Evolutionary conservation across 768 basidiomycete genomes (phyloP), one percentile per base, ranked within the genome.

Genomic region (Asterophora lycoperdoides): DNA sequence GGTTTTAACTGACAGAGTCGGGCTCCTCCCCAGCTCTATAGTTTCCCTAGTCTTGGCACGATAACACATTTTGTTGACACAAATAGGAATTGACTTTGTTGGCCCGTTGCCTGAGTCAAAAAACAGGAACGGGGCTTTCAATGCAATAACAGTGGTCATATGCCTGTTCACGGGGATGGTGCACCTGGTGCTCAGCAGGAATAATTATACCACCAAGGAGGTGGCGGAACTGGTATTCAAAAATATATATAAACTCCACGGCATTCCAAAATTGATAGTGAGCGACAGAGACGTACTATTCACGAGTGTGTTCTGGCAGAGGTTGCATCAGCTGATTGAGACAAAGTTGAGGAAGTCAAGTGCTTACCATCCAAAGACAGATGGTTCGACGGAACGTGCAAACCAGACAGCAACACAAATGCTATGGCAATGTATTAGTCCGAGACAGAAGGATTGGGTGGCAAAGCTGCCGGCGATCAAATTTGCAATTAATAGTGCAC

Each of bases 261-360:
- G 55, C 1, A n/a, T 52, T 3, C 69, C 64, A 0, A 8, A 34
- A 2, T 15, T 44, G 0, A 64, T 71, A 11, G 53, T 71, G 0
- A 60, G 50, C 15, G 67, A 72, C 41, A 43, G 64, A 8, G 67
- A 68, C 35, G 49, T 57, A 11, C 49, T 63, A 13, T 72, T 70
- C 47, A 63, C 63, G 2, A 60, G 58, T 6, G 7, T 8, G 1
- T 69, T 71, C 54, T 72, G 70, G 69, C 36, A 41, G 29, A 41
- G 49, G 1, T 49, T 69, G 5, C 44, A 59, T 40, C 4, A 39
- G 4, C 17, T 39, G 9, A 39, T 39, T 39, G 38, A 18, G 10
- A 39, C 38, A 8, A 5, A 34, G 39, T 26, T 53, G 0, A 36
- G 37, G 8, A 53, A 53, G 52, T 56, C 45, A 7, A 56, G 55